Evolutionary conservation across 768 basidiomycete species (phyloP), one percentile per base, ranked within the genome.

Genomic region (Kwoniella botswanensis): DNA sequence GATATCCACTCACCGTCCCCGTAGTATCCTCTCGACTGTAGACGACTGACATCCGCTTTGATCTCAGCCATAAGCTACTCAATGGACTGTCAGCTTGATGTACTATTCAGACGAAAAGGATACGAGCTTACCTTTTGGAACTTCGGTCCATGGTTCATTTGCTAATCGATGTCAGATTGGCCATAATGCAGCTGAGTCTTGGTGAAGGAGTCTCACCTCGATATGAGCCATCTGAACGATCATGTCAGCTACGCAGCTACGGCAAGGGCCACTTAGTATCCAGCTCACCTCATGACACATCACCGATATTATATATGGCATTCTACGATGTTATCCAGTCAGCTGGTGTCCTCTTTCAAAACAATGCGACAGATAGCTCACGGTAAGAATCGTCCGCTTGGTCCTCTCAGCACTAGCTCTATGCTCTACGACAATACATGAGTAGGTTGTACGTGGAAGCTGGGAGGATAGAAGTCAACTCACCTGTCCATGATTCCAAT

Each of bases 401-500:
- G 68, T 15, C 76, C 62, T 18, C 82, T 65, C 17, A 83, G 64
- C 2, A 83, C 82, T n/a, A 83, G 73, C 70, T 83, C 79, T 26
- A 83, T 79, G 50, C 74, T 77, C 76, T 78, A 44, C n/a, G 11
- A 55, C 67, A 61, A 50, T 17, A 13, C 15, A 50, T 21, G 18
- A 69, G 21, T 5, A 18, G 55, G 2, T 50, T 35, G 29, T 26
- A 4, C 26, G 3, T 26, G 26, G 26, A 26, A 26, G 26, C 26
- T 26, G 26, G 26, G 26, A 26, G 26, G 26, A 26, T 26, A 26
- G 26, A 26, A 26, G 26, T 26, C 26, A 26, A 26, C 67, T 70
- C n/a, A 78, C 79, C 57, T 81, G 79, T 12, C 82, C 82, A 72
- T 82, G 79, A 70, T 83, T 83, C 82, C 81, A 82, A 57, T 83